These are phyloP conservation scores for Ceratocystis lukuohia DNA, from an alignment of 2,329 filamentous ascomycete genomes.

Conservation along the genomic window DNA sequence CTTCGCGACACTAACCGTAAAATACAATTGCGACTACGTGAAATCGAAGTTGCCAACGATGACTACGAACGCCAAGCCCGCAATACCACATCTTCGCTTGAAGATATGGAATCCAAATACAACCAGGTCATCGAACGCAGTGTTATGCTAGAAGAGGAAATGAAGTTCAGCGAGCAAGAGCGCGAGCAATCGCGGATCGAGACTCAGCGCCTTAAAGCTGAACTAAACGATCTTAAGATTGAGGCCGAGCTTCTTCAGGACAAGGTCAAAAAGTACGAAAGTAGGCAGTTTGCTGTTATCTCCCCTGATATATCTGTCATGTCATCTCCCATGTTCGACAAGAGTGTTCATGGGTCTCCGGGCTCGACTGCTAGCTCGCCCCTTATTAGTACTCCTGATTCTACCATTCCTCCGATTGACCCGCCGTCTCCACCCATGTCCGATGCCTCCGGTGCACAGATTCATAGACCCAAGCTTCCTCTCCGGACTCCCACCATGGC, in stretches of 20 bases:
- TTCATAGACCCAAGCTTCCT: slow-evolving; percentile 27
- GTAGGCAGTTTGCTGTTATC: slow-evolving; percentile 44
- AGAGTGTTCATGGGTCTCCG: slow-evolving; percentile 53
- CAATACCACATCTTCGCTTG: slow-evolving; percentile 87
- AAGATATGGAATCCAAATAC: slow-evolving; percentile 94
- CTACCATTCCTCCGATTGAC: slow-evolving; percentile 53
- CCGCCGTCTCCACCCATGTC: slow-evolving; percentile 92
- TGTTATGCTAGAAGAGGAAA: slow-evolving; percentile 91
- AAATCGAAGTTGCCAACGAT: slow-evolving; percentile 96
- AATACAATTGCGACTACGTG: slow-evolving; percentile 69
- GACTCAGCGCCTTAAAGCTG: slow-evolving; percentile 75
- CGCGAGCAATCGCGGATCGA: slow-evolving; percentile 81
- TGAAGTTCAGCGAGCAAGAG: slow-evolving; percentile 82
- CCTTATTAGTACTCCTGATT: slow-evolving; percentile 69
- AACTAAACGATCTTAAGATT: slow-evolving; percentile 84
- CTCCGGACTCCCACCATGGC: slow-evolving; percentile 28
- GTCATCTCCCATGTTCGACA: slow-evolving; percentile 60
- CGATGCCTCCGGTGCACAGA: slow-evolving; percentile 54
- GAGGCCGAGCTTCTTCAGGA: slow-evolving; percentile 89
- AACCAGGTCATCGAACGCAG: slow-evolving; percentile 84
- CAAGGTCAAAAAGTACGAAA: slow-evolving; percentile 66
- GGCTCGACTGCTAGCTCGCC: slow-evolving; percentile 79
- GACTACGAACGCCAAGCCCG: slow-evolving; percentile 94
- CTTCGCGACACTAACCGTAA: slow-evolving; percentile 74
- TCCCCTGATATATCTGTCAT: slow-evolving; percentile 49